Evolutionary conservation across 1,284 basidiomycete genomes (phyloP), one percentile per base, ranked within the genome.

Genomic region (Chalciporus sp.): DNA sequence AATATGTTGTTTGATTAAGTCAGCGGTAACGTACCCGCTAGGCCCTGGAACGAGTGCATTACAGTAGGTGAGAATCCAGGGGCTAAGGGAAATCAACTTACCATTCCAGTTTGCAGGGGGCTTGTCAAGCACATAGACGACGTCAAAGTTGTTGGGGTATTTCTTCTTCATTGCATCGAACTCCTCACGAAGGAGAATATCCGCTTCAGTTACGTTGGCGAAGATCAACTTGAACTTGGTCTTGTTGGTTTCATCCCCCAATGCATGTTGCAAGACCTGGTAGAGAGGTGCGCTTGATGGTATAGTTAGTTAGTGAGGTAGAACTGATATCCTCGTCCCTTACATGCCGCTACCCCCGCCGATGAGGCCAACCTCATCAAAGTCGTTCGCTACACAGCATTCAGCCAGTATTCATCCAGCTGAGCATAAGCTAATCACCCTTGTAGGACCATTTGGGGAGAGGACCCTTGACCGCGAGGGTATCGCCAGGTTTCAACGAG

Each of bases 201-300:
- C 96, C 58, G 84, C 78, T 69, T 95, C 91, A n/a, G 89, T 83
- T 49, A 93, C 82, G 75, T 98, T 98, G 42, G 91, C 87, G 75
- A 92, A 98, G 65, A 99, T 75, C 53, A 98, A 80, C 47, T 90
- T 97, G 74, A 93, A 96, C 70, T 95, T 94, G 60, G 97, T 98
- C 77, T 90, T 95, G 84, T 99, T 98, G 46, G 72, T 63, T 27
- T 81, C 77, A 62, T 90, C 85, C 2, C 78, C 61, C 51, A 95
- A 82, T 5, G 91, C 88, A 71, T 94, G 83, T 46, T 76, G 78
- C 55, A 95, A 71, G 63, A 95, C 70, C 71, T 92, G 88, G 73
- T 88, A 90, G 48, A 91, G 78, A 5, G 89, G 88, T 12, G 88
- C 86, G 59, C 86, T 90, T 64, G 28, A 39, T 14, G 27, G 28